Percentiles rank a stretch among this genome's conserved stretches.
Conservation (phyloP, 768 basidiomycete species). For the Imleria badia region DNA sequence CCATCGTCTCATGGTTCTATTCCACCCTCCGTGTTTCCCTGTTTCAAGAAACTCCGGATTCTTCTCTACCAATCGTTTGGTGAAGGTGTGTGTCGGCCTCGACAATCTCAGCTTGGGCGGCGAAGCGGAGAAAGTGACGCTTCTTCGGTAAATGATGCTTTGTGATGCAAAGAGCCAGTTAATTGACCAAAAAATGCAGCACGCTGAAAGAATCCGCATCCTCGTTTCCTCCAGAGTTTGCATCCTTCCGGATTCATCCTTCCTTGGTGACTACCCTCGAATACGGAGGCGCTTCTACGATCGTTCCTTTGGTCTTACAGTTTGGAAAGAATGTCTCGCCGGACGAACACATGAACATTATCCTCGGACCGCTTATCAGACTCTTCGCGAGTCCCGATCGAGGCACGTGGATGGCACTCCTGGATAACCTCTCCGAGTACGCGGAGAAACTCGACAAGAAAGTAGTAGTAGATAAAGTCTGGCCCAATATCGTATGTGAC, state of each 20-base stretch:
- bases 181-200: conserved; percentile 38
- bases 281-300: conserved; percentile 70
- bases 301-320: conserved; percentile 82
- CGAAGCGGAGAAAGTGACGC: conserved; percentile 73
- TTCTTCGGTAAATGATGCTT: conserved; percentile 57
- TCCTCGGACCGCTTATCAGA: conserved; percentile 79
- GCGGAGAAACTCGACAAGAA: conserved; percentile 86
- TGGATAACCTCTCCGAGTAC: conserved; percentile 83
- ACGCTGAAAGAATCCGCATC: conserved; percentile 76
- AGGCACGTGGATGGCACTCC: conserved; percentile 89
- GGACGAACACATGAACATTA: conserved; percentile 64
- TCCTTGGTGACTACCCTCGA: conserved; percentile 77
- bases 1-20: conserved; percentile 76
- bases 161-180: background rate
- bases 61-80: conserved; percentile 78
- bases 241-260: conserved; percentile 83
- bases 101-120: conserved; percentile 81
- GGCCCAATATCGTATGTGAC: conserved; percentile 79
- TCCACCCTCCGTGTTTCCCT: conserved; percentile 69
- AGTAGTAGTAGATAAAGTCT: conserved; percentile 83
- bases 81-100: conserved; percentile 80
- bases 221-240: conserved; percentile 84
- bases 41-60: conserved; percentile 89
- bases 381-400: conserved; percentile 89
- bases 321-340: conserved; percentile 71